Percentiles rank a stretch among this genome's conserved stretches.
Conservation (phyloP, 495 filamentous ascomycete species). For the Penicillium samsonianum region DNA sequence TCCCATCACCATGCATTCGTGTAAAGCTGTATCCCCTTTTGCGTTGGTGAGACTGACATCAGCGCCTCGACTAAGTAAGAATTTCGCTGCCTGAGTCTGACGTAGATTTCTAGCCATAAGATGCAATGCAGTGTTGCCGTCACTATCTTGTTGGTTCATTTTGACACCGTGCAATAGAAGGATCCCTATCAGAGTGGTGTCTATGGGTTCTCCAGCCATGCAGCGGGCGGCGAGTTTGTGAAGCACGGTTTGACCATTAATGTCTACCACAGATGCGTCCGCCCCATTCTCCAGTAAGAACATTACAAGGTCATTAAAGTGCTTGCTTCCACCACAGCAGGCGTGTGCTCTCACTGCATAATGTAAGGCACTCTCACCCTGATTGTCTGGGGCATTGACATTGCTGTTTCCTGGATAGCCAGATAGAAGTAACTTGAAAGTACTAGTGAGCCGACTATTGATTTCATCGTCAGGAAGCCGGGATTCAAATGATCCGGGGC, state of each 20-base stretch:
- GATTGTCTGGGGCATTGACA: too few relatives aligned
- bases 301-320: conserved; percentile 9
- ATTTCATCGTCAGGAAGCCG: not conserved
- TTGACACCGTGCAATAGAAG: conserved; percentile 7
- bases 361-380: not conserved
- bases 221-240: conserved; percentile 16
- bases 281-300: conserved; percentile 14
- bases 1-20: too few relatives aligned
- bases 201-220: conserved; percentile 10
- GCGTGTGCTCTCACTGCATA: not conserved
- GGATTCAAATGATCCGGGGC: not conserved
- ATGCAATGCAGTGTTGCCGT: conserved; percentile 19
- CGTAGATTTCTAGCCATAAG: conserved; percentile 17
- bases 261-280: conserved; percentile 12
- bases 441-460: not conserved
- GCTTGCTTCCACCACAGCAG: conserved; percentile 1
- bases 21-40: conserved; percentile 22
- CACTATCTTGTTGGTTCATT: conserved; percentile 12
- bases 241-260: conserved; percentile 17
- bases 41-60: conserved; percentile 14
- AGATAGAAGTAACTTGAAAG: not conserved
- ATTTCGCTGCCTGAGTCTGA: conserved; percentile 9
- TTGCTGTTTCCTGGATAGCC: too few relatives aligned
- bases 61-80: conserved; percentile 18
- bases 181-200: conserved; percentile 6